phyloP scores from a whole-genome alignment of 1,139 yeast genomes.

The Blastobotrys apis region DNA sequence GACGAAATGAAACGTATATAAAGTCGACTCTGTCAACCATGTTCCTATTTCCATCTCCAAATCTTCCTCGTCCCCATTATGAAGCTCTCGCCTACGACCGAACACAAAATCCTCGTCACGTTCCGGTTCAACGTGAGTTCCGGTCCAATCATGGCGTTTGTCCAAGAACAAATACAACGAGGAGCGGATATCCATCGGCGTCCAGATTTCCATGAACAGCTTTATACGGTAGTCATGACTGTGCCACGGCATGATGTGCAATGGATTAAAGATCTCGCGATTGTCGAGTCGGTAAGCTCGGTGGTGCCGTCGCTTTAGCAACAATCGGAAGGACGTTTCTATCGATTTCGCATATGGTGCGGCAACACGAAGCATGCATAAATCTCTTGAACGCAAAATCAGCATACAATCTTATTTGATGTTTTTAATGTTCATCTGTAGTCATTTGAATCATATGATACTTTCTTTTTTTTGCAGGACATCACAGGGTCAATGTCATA shows the following conservation, averaged over 20 bases:
- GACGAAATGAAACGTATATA: no score
- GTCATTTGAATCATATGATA: not conserved
- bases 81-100: no score
- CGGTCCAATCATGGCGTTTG: constrained; percentile 7
- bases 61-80: no score
- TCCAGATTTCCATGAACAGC: constrained; percentile 6
- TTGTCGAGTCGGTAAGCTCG: constrained; percentile 4
- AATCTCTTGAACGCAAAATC: not conserved
- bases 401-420: not conserved
- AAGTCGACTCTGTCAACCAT: no score
- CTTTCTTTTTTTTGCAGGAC: not conserved
- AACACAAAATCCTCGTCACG: constrained; percentile 5
- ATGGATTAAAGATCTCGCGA: constrained; percentile 1
- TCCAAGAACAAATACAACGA: constrained; percentile 8
- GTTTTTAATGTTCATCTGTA: not conserved
- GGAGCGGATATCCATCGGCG: constrained; percentile 7
- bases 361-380: not conserved
- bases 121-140: constrained; percentile 2
- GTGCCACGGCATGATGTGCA: constrained; percentile 6
- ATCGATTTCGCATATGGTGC: not conserved
- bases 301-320: not conserved
- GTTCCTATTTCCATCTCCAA: no score
- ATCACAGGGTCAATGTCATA: no score
- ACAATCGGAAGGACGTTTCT: not conserved
- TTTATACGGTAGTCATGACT: constrained; percentile 4